These are phyloP conservation scores for Clathrospora elynae DNA, from an alignment of 2,329 filamentous ascomycete genomes.

Conservation along the genomic window DNA sequence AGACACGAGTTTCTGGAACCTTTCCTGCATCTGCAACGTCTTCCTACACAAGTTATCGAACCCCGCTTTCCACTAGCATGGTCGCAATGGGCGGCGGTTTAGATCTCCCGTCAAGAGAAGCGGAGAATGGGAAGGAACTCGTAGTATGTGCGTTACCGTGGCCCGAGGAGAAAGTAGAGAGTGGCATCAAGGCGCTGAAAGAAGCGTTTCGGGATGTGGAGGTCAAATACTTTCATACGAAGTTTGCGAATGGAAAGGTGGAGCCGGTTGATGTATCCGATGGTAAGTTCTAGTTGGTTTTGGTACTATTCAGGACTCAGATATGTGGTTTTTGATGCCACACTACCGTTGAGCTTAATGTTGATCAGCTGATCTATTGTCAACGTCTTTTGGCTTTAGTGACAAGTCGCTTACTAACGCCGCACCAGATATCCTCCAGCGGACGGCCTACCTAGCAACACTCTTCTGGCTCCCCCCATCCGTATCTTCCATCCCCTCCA, in stretches of 20 bases:
- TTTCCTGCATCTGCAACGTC: too few species aligned
- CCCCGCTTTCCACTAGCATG: slow-evolving; percentile 18
- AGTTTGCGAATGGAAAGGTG: slow-evolving; percentile 44
- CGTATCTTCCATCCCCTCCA: slow-evolving; percentile 45
- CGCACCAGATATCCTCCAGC: slow-evolving; percentile 46
- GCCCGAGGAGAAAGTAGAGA: slow-evolving; percentile 33
- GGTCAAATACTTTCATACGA: slow-evolving; percentile 36
- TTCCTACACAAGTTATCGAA: background rate
- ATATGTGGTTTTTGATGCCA: background rate
- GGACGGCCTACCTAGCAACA: slow-evolving; percentile 56
- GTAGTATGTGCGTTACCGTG: slow-evolving; percentile 53
- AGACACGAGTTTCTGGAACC: too few species aligned
- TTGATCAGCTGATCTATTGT: too few species aligned
- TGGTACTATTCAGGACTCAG: background rate
- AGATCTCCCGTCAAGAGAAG: slow-evolving; percentile 30
- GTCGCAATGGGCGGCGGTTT: slow-evolving; percentile 55
- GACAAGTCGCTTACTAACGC: background rate
- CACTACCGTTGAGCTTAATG: too few species aligned
- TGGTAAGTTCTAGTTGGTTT: slow-evolving; percentile 34
- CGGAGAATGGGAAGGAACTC: slow-evolving; percentile 36
- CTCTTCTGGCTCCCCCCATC: slow-evolving; percentile 53
- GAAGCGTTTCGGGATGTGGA: slow-evolving; percentile 41
- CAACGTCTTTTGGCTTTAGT: too few species aligned
- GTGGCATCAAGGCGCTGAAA: slow-evolving; percentile 31
- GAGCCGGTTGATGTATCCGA: slow-evolving; percentile 47